A percentile compares a stretch with the other conserved stretches of the same genome.
Evolutionary conservation across 2,329 filamentous ascomycete species (phyloP).

Genomic region (Pseudocercospora cruenta): DNA sequence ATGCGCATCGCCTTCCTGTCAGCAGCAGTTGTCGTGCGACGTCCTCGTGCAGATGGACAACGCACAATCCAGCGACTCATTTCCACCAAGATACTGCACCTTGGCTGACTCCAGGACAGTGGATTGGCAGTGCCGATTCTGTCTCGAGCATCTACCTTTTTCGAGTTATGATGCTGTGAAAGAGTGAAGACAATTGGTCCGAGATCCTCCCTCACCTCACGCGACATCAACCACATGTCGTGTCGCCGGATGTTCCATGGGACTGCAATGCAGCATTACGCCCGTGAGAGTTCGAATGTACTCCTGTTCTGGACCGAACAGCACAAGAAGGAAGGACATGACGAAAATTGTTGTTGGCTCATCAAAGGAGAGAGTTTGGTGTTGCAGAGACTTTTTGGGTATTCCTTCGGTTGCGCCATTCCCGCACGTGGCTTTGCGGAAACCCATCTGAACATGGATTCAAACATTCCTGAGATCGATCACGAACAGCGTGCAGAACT

Average conservation of each 20-base stretch:
- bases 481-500: not conserved
- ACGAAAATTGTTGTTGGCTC: not conserved
- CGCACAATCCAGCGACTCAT: slow-evolving; percentile 4
- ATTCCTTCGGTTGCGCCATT: not conserved
- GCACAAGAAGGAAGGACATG: not conserved
- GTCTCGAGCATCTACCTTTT: not conserved
- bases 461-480: not conserved
- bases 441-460: not conserved
- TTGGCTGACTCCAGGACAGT: not conserved
- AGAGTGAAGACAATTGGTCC: not conserved
- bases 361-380: not conserved
- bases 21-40: not conserved
- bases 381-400: not conserved
- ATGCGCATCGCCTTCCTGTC: slow-evolving; percentile 6
- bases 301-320: not conserved
- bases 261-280: not conserved
- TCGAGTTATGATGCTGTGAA: not conserved
- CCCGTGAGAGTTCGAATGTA: not conserved
- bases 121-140: not conserved
- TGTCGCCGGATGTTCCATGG: not conserved
- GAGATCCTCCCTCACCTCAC: not conserved
- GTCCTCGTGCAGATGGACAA: slow-evolving; percentile 4
- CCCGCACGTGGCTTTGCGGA: not conserved
- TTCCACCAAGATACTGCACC: not conserved
- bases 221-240: slow-evolving; percentile 3